Conservation (phyloP, 352 stramenopile genomes). For the Phytophthora citricola region DNA sequence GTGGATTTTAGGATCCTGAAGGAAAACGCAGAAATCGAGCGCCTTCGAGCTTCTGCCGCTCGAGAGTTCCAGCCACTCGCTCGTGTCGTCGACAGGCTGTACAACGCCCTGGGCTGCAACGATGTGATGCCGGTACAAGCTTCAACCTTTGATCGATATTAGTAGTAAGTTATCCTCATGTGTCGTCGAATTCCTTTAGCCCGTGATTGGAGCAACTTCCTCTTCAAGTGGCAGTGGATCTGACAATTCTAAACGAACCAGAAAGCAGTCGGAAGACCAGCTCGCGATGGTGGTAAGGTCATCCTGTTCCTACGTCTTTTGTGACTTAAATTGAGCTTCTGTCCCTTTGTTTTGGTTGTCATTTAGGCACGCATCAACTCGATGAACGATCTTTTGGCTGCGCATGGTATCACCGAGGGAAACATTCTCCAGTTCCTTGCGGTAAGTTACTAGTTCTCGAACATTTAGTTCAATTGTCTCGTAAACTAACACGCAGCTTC, state of each 20-base stretch:
- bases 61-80: slow-evolving; percentile 80
- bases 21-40: slow-evolving; percentile 79
- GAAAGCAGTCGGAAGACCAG: slow-evolving; percentile 80
- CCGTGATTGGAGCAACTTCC: slow-evolving; percentile 29
- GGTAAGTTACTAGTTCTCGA: slow-evolving; percentile 28
- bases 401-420: slow-evolving; percentile 80
- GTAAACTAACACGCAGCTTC: neutral
- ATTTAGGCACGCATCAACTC: slow-evolving; percentile 82
- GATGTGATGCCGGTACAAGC: slow-evolving; percentile 69
- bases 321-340: too few species aligned
- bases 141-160: neutral
- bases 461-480: neutral
- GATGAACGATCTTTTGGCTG: slow-evolving; percentile 83
- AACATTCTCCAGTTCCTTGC: slow-evolving; percentile 87
- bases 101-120: slow-evolving; percentile 83
- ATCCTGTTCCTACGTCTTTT: too few species aligned
- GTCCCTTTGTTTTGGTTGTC: neutral
- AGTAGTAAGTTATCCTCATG: neutral
- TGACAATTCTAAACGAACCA: slow-evolving; percentile 50
- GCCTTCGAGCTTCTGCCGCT: slow-evolving; percentile 58
- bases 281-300: slow-evolving; percentile 70
- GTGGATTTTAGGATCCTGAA: slow-evolving; percentile 64
- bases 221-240: slow-evolving; percentile 31
- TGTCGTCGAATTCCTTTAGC: slow-evolving; percentile 16
- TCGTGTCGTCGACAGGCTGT: slow-evolving; percentile 73